Conservation (phyloP, 2,329 filamentous ascomycete genomes). For the Aspergillus proliferans region DNA sequence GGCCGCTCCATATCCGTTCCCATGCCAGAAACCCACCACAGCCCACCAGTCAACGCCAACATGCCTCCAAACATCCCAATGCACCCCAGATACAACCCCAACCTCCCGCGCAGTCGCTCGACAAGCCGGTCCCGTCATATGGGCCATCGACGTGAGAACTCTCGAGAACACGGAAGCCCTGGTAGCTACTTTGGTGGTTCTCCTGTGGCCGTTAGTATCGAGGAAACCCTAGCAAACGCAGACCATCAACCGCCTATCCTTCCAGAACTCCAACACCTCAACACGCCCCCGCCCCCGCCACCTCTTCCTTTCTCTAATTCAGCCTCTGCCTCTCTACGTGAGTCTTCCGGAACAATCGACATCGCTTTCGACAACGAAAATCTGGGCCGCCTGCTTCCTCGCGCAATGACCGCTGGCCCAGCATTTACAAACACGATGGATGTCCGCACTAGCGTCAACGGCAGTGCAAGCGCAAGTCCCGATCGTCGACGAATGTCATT, state of each 20-base stretch:
- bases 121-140: slow-evolving; percentile 31
- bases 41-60: slow-evolving; percentile 10
- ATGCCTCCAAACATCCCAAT: slow-evolving; percentile 30
- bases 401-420: slow-evolving; percentile 32
- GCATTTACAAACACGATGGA: slow-evolving; percentile 12
- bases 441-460: neutral
- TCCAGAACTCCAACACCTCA: slow-evolving; percentile 57
- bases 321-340: slow-evolving; percentile 21
- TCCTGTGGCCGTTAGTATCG: slow-evolving; percentile 47
- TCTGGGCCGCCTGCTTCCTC: slow-evolving; percentile 28
- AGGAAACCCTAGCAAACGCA: slow-evolving; percentile 45
- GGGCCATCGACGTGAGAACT: slow-evolving; percentile 26
- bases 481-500: slow-evolving; percentile 38
- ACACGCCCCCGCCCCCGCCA: slow-evolving; percentile 47
- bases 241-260: slow-evolving; percentile 43
- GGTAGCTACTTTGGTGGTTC: slow-evolving; percentile 24
- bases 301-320: slow-evolving; percentile 33
- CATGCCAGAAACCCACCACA: slow-evolving; percentile 19
- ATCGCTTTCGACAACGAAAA: slow-evolving; percentile 36
- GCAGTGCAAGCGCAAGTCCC: slow-evolving; percentile 18
- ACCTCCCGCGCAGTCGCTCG: slow-evolving; percentile 35
- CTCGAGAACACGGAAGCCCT: slow-evolving; percentile 17
- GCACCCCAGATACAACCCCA: slow-evolving; percentile 36
- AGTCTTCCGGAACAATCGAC: slow-evolving; percentile 35
- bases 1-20: slow-evolving; percentile 36